Evolutionary conservation across 1,284 basidiomycete species (phyloP).

Genomic region (Neonothopanus nambi): DNA sequence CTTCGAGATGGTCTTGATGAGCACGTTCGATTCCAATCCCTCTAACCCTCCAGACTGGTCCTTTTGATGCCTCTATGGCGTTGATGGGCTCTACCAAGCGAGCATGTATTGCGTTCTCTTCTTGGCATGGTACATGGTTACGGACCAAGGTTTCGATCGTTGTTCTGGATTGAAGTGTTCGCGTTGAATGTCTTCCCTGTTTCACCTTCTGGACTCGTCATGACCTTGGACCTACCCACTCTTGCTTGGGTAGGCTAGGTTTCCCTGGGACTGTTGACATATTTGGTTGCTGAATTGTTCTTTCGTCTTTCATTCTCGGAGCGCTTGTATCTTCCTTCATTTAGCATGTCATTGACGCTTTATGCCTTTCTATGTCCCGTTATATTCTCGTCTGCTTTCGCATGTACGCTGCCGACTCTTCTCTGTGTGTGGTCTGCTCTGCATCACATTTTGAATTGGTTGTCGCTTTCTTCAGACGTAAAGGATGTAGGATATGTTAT

Average conservation of each 20-base stretch:
- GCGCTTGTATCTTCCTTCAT: conserved; percentile 56
- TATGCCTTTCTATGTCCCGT: conserved; percentile 34
- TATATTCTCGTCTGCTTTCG: conserved; percentile 30
- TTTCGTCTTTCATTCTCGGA: conserved; percentile 39
- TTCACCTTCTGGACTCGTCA: conserved; percentile 46
- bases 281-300: conserved; percentile 21
- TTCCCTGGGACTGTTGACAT: conserved; percentile 29
- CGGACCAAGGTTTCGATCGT: conserved; percentile 19
- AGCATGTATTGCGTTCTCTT: conserved; percentile 4
- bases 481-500: conserved; percentile 95
- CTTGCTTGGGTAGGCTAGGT: conserved; percentile 34
- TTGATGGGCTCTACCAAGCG: conserved; percentile 13
- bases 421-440: conserved; percentile 37
- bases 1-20: no score
- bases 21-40: conserved; percentile 29
- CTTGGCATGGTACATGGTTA: conserved; percentile 16
- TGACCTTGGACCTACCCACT: conserved; percentile 26
- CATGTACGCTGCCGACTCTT: conserved; percentile 28
- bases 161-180: conserved; percentile 28
- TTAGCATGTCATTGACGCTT: conserved; percentile 58
- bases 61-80: conserved; percentile 21
- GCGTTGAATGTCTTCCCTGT: conserved; percentile 47
- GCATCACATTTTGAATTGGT: conserved; percentile 31
- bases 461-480: conserved; percentile 66
- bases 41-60: conserved; percentile 39